These are phyloP conservation scores for Saccharomyces hybrid DNA, from an alignment of 1,139 yeast genomes.

Conservation along the genomic window DNA sequence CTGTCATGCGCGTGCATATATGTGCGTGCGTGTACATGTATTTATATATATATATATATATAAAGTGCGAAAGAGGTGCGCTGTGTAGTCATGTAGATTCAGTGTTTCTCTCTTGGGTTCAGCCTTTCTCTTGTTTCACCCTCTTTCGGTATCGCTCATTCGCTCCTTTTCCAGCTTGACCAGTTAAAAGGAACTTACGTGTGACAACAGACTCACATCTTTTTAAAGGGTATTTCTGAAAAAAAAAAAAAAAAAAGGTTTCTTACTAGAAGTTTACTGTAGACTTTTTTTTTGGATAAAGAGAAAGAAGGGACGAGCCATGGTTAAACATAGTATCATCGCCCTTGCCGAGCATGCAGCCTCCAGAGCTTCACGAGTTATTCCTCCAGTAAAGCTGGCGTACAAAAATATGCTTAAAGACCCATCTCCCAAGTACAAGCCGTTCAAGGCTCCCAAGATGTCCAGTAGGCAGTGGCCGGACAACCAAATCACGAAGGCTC, in stretches of 20 bases:
- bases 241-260: not conserved
- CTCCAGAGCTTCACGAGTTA: constrained; percentile 20
- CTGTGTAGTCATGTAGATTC: not conserved
- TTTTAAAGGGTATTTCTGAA: not conserved
- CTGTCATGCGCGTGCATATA: constrained; percentile 1
- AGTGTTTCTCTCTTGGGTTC: not conserved
- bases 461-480: constrained; percentile 86
- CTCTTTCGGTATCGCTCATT: not conserved
- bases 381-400: constrained; percentile 30
- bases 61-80: not conserved
- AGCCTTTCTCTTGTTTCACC: not conserved
- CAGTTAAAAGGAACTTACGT: not conserved
- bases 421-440: constrained; percentile 69
- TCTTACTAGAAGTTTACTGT: not conserved
- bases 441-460: constrained; percentile 59
- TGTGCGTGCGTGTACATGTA: not conserved
- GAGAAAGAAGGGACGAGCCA: not conserved
- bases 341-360: constrained; percentile 6
- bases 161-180: not conserved
- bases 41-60: not conserved
- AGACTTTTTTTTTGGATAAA: not conserved
- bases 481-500: constrained; percentile 65
- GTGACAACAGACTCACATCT: not conserved
- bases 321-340: not conserved
- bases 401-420: constrained; percentile 52